Evolutionary conservation across 2,329 filamentous ascomycete genomes (phyloP).

Genomic region (Ilyonectria mors-panacis): DNA sequence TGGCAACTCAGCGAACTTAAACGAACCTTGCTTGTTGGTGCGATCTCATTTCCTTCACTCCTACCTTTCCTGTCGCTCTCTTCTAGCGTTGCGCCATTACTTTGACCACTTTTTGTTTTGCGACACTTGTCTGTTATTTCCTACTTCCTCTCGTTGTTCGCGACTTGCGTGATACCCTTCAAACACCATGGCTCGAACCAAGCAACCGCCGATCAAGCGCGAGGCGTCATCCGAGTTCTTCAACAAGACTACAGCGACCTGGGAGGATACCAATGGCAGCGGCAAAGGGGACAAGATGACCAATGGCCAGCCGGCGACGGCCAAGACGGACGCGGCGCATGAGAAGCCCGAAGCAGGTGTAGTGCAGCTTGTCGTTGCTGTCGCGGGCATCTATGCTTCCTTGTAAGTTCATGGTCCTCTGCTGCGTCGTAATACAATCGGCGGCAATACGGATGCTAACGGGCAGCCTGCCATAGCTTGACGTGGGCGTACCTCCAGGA

Average conservation of each 20-base stretch:
- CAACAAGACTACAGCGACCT: slow-evolving; percentile 61
- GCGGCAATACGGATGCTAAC: slow-evolving; percentile 18
- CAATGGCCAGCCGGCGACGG: slow-evolving; percentile 46
- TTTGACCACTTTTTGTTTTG: slow-evolving; percentile 1
- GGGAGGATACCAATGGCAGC: slow-evolving; percentile 51
- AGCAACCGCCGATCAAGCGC: slow-evolving; percentile 78
- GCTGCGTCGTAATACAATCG: not conserved
- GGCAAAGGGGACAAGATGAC: slow-evolving; percentile 39
- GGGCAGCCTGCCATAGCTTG: slow-evolving; percentile 68
- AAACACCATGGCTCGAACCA: slow-evolving; percentile 77
- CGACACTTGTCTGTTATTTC: slow-evolving; percentile 12
- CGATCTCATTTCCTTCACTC: slow-evolving; percentile 20
- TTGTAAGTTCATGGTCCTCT: slow-evolving; percentile 75
- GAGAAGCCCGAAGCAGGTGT: slow-evolving; percentile 71
- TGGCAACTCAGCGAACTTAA: slow-evolving; percentile 35
- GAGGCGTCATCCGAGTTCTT: slow-evolving; percentile 78
- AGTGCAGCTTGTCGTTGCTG: slow-evolving; percentile 85
- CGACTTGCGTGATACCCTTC: not conserved
- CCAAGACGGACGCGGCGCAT: slow-evolving; percentile 45
- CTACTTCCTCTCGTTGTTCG: slow-evolving; percentile 2
- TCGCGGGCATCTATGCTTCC: slow-evolving; percentile 95
- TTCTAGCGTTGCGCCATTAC: slow-evolving; percentile 32
- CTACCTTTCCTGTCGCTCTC: slow-evolving; percentile 29
- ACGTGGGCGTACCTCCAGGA: slow-evolving; percentile 98
- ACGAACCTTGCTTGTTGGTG: slow-evolving; percentile 25